Conservation (phyloP, 2,329 filamentous ascomycete species). For the Fusarium pseudoanthophilum region DNA sequence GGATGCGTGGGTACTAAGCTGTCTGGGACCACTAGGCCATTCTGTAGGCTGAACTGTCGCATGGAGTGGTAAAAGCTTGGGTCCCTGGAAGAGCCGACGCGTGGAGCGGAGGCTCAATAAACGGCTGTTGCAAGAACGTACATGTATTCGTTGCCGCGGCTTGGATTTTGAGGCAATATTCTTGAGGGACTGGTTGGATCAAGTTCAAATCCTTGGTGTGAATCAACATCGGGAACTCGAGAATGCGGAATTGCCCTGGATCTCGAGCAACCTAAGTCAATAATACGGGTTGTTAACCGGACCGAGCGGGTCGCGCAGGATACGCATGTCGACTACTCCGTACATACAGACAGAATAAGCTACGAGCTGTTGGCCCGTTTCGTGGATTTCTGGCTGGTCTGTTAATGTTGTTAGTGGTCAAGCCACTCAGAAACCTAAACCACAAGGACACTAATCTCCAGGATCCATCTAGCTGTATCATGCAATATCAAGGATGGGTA, state of each 20-base stretch:
- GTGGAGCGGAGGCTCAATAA: conserved; percentile 12
- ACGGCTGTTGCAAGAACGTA: background rate
- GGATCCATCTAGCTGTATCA: background rate
- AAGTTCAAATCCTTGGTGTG: background rate
- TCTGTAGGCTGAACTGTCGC: background rate
- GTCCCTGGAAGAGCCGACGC: conserved; percentile 21
- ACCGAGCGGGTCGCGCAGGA: background rate
- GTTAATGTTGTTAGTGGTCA: background rate
- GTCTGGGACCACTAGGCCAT: conserved; percentile 3
- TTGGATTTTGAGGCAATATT: background rate
- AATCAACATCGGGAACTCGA: background rate
- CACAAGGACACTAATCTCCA: background rate
- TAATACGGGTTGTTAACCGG: background rate
- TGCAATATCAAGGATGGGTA: background rate
- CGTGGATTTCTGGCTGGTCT: background rate
- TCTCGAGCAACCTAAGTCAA: background rate
- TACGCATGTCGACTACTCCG: background rate
- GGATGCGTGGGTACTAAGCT: conserved; percentile 21
- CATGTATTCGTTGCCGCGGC: background rate
- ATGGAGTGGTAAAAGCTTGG: conserved; percentile 28
- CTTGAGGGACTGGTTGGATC: background rate
- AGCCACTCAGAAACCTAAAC: background rate
- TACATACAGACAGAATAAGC: background rate
- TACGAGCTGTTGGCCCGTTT: background rate
- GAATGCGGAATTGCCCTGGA: background rate